Conservation (phyloP, 1,139 yeast species). For the Nakaseomyces kungkrabaensis region DNA sequence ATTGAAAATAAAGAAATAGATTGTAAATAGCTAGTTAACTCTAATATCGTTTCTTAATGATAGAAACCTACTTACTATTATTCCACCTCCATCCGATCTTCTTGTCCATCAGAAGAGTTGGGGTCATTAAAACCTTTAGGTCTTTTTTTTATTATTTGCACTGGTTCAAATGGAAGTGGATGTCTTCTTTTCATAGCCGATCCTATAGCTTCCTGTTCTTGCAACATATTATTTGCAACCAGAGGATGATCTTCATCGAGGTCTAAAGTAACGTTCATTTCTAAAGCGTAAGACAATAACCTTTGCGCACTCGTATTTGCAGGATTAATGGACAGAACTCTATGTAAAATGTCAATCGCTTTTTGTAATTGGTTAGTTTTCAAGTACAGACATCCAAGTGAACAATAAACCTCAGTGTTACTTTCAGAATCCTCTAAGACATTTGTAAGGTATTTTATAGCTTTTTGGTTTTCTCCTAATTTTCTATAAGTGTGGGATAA, state of each 20-base stretch:
- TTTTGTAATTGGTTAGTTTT: slow-evolving; percentile 53
- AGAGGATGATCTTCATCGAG: slow-evolving; percentile 28
- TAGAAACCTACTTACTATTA: background rate
- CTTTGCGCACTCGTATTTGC: slow-evolving; percentile 81
- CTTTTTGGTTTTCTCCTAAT: slow-evolving; percentile 49
- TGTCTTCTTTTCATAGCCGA: slow-evolving; percentile 16
- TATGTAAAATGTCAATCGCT: slow-evolving; percentile 72
- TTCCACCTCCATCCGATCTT: slow-evolving; percentile 12
- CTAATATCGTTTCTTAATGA: no score
- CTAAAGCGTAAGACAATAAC: slow-evolving; percentile 69
- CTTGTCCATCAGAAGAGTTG: background rate
- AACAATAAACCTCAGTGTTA: slow-evolving; percentile 69
- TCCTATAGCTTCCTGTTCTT: slow-evolving; percentile 10
- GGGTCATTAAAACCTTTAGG: slow-evolving; percentile 2
- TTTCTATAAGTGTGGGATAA: slow-evolving; percentile 85
- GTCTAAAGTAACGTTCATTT: slow-evolving; percentile 39
- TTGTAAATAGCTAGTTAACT: no score
- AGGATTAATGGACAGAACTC: slow-evolving; percentile 70
- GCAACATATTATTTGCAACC: slow-evolving; percentile 20
- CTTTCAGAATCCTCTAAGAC: slow-evolving; percentile 61
- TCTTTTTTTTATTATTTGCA: slow-evolving; percentile 9
- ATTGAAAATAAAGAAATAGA: background rate
- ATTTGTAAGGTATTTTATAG: slow-evolving; percentile 66
- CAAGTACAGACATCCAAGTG: slow-evolving; percentile 74
- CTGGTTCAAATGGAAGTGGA: slow-evolving; percentile 8